Conservation (phyloP, 805 yeast genomes). For the Yamadazyma akitaensis region DNA sequence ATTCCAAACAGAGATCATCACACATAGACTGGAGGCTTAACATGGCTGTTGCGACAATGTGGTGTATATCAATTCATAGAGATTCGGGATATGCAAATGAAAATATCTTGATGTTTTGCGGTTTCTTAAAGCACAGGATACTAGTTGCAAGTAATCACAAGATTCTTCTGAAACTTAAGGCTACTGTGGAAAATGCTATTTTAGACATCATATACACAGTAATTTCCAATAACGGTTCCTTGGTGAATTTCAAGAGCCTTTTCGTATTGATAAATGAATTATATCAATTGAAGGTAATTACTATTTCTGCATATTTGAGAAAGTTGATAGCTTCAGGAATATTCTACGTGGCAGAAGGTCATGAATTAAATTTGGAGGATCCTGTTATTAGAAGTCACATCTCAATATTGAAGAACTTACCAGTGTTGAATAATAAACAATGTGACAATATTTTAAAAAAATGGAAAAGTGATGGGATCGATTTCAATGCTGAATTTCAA, state of each 20-base stretch:
- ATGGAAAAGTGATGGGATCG: slow-evolving; percentile 34
- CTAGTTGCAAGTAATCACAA: slow-evolving; percentile 19
- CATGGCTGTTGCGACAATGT: slow-evolving; percentile 32
- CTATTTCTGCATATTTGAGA: slow-evolving; percentile 68
- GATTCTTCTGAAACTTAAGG: slow-evolving; percentile 26
- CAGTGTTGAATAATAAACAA: slow-evolving; percentile 52
- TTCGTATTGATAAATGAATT: slow-evolving; percentile 52
- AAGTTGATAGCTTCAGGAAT: slow-evolving; percentile 84
- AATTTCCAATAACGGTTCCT: slow-evolving; percentile 18
- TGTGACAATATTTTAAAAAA: slow-evolving; percentile 53
- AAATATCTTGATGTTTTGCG: slow-evolving; percentile 37
- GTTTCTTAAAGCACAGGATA: slow-evolving; percentile 42
- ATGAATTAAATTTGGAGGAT: slow-evolving; percentile 3
- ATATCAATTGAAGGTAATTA: slow-evolving; percentile 47
- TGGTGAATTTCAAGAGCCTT: slow-evolving; percentile 26
- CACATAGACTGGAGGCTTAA: slow-evolving; percentile 30
- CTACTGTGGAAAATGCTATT: slow-evolving; percentile 44
- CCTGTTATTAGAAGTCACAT: slow-evolving; percentile 44
- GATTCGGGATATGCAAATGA: slow-evolving; percentile 28
- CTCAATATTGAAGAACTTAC: slow-evolving; percentile 54
- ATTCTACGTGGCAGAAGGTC: slow-evolving; percentile 48
- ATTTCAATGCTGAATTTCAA: slow-evolving; percentile 35
- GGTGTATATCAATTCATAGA: slow-evolving; percentile 42
- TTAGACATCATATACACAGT: slow-evolving; percentile 37
- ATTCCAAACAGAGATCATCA: slow-evolving; percentile 1